Conservation (phyloP, 495 filamentous ascomycete genomes). For the Penicilliopsis zonata region DNA sequence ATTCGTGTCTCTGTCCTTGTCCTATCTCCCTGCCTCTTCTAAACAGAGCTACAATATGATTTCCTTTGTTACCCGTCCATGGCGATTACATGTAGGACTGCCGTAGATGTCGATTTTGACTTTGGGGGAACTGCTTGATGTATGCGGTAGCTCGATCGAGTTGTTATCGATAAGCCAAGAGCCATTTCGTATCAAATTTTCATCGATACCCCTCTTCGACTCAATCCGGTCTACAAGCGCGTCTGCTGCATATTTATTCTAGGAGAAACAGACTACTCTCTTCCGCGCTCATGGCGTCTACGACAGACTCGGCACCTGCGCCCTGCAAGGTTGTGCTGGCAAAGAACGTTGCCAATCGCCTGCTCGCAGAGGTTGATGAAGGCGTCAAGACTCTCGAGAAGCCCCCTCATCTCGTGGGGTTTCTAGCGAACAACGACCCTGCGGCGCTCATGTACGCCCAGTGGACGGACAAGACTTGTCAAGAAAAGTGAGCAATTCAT, state of each 20-base stretch:
- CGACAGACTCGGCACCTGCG: constrained; percentile 25
- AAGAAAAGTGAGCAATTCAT: constrained; percentile 65
- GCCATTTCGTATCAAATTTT: constrained; percentile 23
- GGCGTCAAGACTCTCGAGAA: constrained; percentile 55
- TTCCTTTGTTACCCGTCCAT: constrained; percentile 21
- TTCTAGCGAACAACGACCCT: constrained; percentile 84
- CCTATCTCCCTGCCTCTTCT: constrained; percentile 2
- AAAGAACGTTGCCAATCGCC: constrained; percentile 65
- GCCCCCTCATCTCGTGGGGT: constrained; percentile 73
- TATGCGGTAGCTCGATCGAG: too few relatives aligned
- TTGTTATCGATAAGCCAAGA: constrained; percentile 36
- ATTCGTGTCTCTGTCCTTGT: constrained; percentile 3
- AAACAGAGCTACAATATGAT: constrained; percentile 21
- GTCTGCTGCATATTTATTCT: constrained; percentile 4
- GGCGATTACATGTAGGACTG: too few relatives aligned
- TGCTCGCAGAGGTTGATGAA: constrained; percentile 65
- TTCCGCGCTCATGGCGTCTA: constrained; percentile 20
- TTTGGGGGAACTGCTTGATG: too few relatives aligned
- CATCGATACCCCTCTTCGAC: constrained; percentile 11
- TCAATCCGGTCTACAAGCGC: constrained; percentile 6
- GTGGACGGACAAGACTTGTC: constrained; percentile 92
- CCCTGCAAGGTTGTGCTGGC: constrained; percentile 88
- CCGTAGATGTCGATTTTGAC: too few relatives aligned
- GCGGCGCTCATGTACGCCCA: constrained; percentile 88
- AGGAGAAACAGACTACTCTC: neutral